Conservation (phyloP, 2,329 filamentous ascomycete genomes). For the Fusarium pseudoanthophilum region DNA sequence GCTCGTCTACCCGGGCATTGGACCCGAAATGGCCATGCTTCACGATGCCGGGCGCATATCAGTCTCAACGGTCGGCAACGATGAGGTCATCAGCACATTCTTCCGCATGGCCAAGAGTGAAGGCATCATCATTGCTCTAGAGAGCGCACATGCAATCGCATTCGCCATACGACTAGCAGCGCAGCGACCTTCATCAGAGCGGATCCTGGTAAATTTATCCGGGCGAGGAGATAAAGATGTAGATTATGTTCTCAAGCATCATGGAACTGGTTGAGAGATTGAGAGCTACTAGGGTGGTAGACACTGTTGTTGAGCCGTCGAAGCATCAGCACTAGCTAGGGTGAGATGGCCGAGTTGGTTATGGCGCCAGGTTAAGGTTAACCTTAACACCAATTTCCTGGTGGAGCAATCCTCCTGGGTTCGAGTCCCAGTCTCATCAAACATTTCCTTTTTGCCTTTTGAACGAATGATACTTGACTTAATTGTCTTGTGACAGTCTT, state of each 20-base stretch:
- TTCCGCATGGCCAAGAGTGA: not conserved
- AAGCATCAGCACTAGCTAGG: not conserved
- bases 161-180: not conserved
- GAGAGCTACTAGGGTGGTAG: accelerated
- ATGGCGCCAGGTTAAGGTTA: slow-evolving; percentile 9
- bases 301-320: accelerated
- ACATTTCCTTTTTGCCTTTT: not conserved
- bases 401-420: slow-evolving; percentile 11
- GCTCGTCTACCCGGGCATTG: not conserved
- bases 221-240: slow-evolving; percentile 14
- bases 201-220: not conserved
- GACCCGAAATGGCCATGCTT: slow-evolving; percentile 4
- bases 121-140: slow-evolving; percentile 1
- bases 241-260: slow-evolving; percentile 3
- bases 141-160: slow-evolving; percentile 9
- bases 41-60: not conserved
- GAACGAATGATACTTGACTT: accelerated
- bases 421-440: slow-evolving; percentile 9
- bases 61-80: not conserved
- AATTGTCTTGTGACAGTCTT: no score
- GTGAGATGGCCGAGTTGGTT: slow-evolving; percentile 14
- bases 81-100: not conserved
- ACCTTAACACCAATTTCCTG: slow-evolving; percentile 7
- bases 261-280: not conserved
- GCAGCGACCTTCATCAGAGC: not conserved